Conservation (phyloP, 78 protist species). For the Reticulomyxa filosa region DNA sequence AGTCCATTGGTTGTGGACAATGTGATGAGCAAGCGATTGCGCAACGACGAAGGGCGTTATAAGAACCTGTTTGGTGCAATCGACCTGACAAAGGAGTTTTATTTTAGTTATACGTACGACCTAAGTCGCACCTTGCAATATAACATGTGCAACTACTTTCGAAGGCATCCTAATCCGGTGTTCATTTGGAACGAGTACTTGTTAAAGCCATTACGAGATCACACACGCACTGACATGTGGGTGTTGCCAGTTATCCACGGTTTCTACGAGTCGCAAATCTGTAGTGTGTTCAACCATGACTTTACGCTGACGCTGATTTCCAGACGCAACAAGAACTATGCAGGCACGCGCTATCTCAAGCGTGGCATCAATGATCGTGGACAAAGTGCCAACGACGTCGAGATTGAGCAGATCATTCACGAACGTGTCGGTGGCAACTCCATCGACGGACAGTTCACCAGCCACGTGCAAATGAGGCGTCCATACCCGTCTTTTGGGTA, state of each 20-base stretch:
- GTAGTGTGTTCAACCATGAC: background rate
- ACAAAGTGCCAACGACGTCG: conserved; percentile 30
- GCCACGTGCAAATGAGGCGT: conserved; percentile 20
- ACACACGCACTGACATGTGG: too few species aligned
- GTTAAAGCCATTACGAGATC: too few species aligned
- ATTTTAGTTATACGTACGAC: conserved; percentile 75
- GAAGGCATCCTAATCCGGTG: too few species aligned
- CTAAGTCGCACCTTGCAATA: conserved; percentile 31
- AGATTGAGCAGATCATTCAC: conserved; percentile 25
- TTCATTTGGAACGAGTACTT: too few species aligned
- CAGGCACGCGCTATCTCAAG: conserved; percentile 31
- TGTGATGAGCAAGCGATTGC: conserved; percentile 38
- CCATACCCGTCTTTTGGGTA: conserved; percentile 30
- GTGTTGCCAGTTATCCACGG: too few species aligned
- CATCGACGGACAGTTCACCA: background rate
- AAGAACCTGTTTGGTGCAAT: too few species aligned
- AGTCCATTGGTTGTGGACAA: too few species aligned
- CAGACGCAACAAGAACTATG: conserved; percentile 18
- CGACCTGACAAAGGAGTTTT: too few species aligned
- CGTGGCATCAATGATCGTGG: conserved; percentile 19
- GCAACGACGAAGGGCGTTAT: too few species aligned
- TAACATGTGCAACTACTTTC: too few species aligned
- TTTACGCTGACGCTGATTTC: conserved; percentile 15
- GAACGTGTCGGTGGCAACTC: background rate
- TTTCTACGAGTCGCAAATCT: too few species aligned